A percentile compares a stretch with the other conserved stretches of the same genome.
These are phyloP conservation scores for Jimgerdemannia flammicorona DNA, from an alignment of 192 early-diverging fungal genomes.

Conservation along the genomic window DNA sequence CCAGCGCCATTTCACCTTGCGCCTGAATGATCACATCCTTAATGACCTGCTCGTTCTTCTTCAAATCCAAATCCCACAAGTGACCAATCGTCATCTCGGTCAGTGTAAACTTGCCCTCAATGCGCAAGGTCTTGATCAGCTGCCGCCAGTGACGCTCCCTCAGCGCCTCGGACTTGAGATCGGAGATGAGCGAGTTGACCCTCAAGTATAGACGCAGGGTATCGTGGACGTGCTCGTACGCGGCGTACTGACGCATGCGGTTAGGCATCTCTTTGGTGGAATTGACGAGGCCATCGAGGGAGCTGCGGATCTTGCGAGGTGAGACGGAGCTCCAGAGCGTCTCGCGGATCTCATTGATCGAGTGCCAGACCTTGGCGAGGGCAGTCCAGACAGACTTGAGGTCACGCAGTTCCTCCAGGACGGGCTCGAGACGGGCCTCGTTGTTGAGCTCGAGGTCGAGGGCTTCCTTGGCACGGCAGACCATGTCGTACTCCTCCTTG, in stretches of 20 bases:
- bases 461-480: slow-evolving; percentile 91
- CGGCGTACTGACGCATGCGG: slow-evolving; percentile 95
- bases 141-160: slow-evolving; percentile 97
- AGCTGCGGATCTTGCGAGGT: slow-evolving; percentile 87
- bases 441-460: slow-evolving; percentile 75
- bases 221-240: slow-evolving; percentile 92
- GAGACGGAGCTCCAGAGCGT: slow-evolving; percentile 78
- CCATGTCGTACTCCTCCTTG: slow-evolving; percentile 82
- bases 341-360: slow-evolving; percentile 82
- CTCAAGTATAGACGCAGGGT: slow-evolving; percentile 75
- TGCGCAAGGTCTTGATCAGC: slow-evolving; percentile 78
- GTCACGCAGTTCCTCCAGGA: slow-evolving; percentile 89
- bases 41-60: slow-evolving; percentile 80
- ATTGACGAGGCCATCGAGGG: slow-evolving; percentile 76
- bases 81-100: slow-evolving; percentile 91
- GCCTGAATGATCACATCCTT: slow-evolving; percentile 89
- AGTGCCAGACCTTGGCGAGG: slow-evolving; percentile 78
- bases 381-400: slow-evolving; percentile 92
- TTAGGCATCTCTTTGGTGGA: slow-evolving; percentile 92
- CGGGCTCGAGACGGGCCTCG: slow-evolving; percentile 72
- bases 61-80: slow-evolving; percentile 92
- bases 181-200: slow-evolving; percentile 74
- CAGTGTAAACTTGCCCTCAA: slow-evolving; percentile 65
- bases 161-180: slow-evolving; percentile 95
- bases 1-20: slow-evolving; percentile 99